Evolutionary conservation across 2,329 filamentous ascomycete species (phyloP).

Genomic region (Sporothrix pseudoabietina): DNA sequence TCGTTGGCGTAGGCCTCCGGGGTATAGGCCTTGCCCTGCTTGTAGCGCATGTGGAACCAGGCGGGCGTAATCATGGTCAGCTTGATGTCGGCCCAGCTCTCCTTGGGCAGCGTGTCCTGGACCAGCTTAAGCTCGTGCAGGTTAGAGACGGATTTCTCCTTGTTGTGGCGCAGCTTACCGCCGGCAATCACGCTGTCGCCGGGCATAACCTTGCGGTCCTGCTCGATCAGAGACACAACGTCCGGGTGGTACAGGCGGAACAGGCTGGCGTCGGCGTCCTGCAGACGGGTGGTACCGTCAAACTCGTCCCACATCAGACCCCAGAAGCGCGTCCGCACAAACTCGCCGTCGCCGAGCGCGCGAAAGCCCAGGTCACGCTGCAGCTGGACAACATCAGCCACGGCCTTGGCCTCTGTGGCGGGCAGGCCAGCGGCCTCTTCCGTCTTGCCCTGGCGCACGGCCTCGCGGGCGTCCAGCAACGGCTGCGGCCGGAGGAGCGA

Average conservation of each 20-base stretch:
- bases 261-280: constrained; percentile 49
- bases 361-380: constrained; percentile 61
- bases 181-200: constrained; percentile 58
- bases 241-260: constrained; percentile 60
- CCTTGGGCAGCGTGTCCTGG: constrained; percentile 57
- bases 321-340: constrained; percentile 45
- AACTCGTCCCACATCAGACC: constrained; percentile 45
- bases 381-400: constrained; percentile 60
- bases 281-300: constrained; percentile 51
- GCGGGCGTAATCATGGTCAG: constrained; percentile 63
- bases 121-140: constrained; percentile 53
- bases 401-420: constrained; percentile 58
- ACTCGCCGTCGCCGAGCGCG: constrained; percentile 64
- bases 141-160: constrained; percentile 49
- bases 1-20: constrained; percentile 52
- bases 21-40: constrained; percentile 53
- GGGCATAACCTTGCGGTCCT: constrained; percentile 57
- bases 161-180: constrained; percentile 50
- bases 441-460: constrained; percentile 57
- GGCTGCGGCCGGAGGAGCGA: constrained; percentile 69
- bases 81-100: constrained; percentile 58
- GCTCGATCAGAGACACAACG: constrained; percentile 57
- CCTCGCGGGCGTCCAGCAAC: constrained; percentile 56
- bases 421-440: constrained; percentile 50
- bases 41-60: constrained; percentile 62